A percentile compares a stretch with the other conserved stretches of the same genome.
Evolutionary conservation across 345 rosid species (phyloP).

Genomic region (Limnanthes douglasii): DNA sequence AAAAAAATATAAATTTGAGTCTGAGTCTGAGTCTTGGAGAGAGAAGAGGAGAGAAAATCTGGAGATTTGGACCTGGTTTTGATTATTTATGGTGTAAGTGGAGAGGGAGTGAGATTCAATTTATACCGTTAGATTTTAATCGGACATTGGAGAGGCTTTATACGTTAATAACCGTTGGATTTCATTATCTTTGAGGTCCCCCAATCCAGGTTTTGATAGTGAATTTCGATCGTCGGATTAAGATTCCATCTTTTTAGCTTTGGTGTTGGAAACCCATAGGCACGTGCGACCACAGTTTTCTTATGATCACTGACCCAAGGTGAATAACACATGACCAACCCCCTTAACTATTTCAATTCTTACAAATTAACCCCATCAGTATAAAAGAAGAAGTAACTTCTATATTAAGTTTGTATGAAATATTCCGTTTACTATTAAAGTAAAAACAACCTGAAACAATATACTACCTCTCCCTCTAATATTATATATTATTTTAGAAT

Average conservation of each 20-base stretch:
- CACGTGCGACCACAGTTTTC: constrained; percentile 30
- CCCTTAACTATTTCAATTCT: no score
- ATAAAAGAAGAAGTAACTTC: no score
- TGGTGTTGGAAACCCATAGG: constrained; percentile 36
- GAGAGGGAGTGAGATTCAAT: constrained; percentile 18
- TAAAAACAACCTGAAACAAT: no score
- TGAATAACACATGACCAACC: no score
- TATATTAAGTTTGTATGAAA: no score
- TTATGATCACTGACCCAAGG: no score
- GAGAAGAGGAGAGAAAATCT: constrained; percentile 4
- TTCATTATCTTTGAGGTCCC: constrained; percentile 10
- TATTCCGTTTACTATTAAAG: no score
- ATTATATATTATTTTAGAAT: no score
- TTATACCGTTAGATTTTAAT: constrained; percentile 28
- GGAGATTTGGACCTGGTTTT: constrained; percentile 16
- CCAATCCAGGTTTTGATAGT: constrained; percentile 39
- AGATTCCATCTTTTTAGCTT: constrained; percentile 27
- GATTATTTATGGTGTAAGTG: constrained; percentile 16
- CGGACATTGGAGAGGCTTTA: constrained; percentile 10
- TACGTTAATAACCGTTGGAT: constrained; percentile 28
- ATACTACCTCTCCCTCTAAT: no score
- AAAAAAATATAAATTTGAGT: constrained; percentile 2
- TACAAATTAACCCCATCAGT: no score
- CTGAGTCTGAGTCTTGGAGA: background rate
- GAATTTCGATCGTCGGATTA: constrained; percentile 46